Base-by-base conservation (phyloP, 805 yeast species). In the Teunomyces atbi region DNA sequence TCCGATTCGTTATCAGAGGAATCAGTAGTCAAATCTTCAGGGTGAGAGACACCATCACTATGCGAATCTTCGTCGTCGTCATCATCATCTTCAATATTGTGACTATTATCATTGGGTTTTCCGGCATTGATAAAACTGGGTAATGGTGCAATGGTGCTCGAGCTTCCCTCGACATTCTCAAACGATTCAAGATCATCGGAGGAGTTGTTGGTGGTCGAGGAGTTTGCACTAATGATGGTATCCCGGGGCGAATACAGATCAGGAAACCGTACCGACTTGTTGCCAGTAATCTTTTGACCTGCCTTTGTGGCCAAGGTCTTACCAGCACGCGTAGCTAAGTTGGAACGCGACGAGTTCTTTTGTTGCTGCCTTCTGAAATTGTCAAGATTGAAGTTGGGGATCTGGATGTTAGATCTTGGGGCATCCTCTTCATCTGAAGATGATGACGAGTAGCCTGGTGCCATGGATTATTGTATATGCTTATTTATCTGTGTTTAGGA, bases 401-500 rank as follows among this genome's bases (percentile, higher is more conserved):
- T 54, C 30, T 60, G 60, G 46, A 69, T 54, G 45, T 60, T 53
- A 19, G 72, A 58, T 29, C 45, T 52, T 58, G 53, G 55, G 40
- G 50, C 49, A 21, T 46, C 44, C 27, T 62, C 71, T 15, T 67
- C 72, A 21, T 69, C 72, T 3, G 72, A 66, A 15, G 33, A 41
- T 32, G 43, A 38, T 13, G 42, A 35, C n/a, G 42, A 28, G 10
- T 20, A 36, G 28, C 21, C 39, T 5, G 26, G 39, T n/a, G 39
- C 16, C 39, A 36, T 36, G 4, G 8, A 19, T 34, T 12, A 7
- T 11, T 16, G 15, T 4, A 7, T 15, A 4, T 34, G 10, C 5
- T 34, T 7, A 12, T 11, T 34, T 16, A n/a, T 16, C 18, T n/a
- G 35, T 6, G 21, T 16, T 7, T 16, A 16, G 10, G 20, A 19